Conservation (phyloP, 371 early-diverging fungal species). For the Mucor sp. region DNA sequence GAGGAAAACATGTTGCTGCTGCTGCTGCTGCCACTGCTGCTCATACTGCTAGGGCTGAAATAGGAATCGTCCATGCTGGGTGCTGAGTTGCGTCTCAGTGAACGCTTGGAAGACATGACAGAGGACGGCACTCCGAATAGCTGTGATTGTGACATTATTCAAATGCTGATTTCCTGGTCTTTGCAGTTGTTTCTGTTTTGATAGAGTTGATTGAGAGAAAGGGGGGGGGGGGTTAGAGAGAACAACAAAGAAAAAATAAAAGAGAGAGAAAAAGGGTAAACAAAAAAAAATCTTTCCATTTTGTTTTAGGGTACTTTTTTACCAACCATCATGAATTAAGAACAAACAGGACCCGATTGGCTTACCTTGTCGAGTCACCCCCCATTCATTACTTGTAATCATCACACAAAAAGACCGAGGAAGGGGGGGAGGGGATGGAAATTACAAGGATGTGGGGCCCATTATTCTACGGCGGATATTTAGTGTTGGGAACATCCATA, state of each 20-base stretch:
- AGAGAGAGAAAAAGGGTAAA: neutral
- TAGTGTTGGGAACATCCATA: neutral
- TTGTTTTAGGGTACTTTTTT: conserved; percentile 7
- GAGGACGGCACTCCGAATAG: conserved; percentile 15
- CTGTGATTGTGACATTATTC: conserved; percentile 20
- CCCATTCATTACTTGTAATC: neutral
- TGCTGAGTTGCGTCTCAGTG: conserved; percentile 39
- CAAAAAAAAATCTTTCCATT: conserved; percentile 4
- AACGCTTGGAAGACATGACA: conserved; percentile 12
- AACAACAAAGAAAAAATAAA: neutral
- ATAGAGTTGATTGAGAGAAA: neutral
- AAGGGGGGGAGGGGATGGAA: neutral
- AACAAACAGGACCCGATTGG: conserved; percentile 1
- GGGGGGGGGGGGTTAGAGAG: neutral
- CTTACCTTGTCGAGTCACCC: neutral
- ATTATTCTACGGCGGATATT: neutral
- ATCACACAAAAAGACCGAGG: neutral
- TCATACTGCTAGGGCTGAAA: conserved; percentile 10
- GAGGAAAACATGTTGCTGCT: conserved; percentile 16
- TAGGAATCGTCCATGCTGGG: conserved; percentile 31
- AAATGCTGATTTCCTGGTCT: neutral
- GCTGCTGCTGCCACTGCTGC: neutral
- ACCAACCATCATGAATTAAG: conserved; percentile 1
- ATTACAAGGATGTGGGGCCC: neutral
- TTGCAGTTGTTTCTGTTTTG: neutral